Evolutionary conservation across 176 grass and related monocot genomes (phyloP).

Genomic region (Triticum urartu): DNA sequence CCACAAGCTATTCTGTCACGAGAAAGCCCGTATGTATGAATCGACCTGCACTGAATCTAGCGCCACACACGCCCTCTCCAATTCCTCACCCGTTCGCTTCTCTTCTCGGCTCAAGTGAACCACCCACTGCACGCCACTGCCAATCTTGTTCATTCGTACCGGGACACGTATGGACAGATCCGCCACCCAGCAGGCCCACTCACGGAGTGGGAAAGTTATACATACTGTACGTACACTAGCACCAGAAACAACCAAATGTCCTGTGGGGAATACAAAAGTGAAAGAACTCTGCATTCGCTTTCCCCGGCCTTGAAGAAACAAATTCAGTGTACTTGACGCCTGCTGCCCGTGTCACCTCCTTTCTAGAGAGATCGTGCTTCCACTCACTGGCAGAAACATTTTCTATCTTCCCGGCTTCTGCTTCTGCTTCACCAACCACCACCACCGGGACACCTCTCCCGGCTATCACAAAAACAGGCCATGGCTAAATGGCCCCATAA

Average conservation of each 20-base stretch:
- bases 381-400: not conserved
- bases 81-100: no score
- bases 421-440: slow-evolving; percentile 31
- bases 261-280: not conserved
- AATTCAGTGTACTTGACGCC: not conserved
- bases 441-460: not conserved
- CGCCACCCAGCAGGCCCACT: not conserved
- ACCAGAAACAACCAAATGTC: not conserved
- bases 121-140: not conserved
- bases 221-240: no score
- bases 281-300: not conserved
- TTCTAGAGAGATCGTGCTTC: slow-evolving; percentile 44
- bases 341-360: not conserved
- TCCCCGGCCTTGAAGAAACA: not conserved
- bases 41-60: not conserved
- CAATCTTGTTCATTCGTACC: not conserved
- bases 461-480: not conserved
- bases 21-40: not conserved
- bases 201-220: no score
- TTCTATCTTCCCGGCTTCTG: not conserved
- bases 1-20: not conserved
- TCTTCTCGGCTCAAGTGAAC: not conserved
- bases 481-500: not conserved
- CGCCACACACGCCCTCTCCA: not conserved
- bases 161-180: not conserved